Evolutionary conservation across 2,329 filamentous ascomycete genomes (phyloP).

Genomic region (Fusarium aywerte): DNA sequence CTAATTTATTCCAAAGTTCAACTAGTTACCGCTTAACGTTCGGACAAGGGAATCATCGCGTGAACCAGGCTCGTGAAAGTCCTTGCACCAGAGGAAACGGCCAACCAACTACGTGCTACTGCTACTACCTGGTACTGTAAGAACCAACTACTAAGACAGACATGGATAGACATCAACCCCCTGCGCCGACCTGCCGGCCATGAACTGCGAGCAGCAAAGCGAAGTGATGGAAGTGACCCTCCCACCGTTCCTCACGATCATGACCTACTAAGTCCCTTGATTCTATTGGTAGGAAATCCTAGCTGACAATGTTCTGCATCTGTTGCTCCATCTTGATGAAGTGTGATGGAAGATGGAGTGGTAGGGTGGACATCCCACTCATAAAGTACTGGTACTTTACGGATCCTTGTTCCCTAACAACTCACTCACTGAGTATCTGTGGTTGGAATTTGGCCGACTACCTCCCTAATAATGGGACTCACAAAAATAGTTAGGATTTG

Average conservation of each 20-base stretch:
- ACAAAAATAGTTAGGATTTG: not conserved
- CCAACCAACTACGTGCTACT: too few species aligned
- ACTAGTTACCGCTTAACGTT: not conserved
- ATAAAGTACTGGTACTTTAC: slow-evolving; percentile 27
- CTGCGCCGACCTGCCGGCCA: not conserved
- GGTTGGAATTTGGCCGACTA: not conserved
- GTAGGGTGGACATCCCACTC: slow-evolving; percentile 9
- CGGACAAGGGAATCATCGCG: not conserved
- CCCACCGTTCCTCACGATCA: slow-evolving; percentile 14
- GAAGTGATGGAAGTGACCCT: not conserved
- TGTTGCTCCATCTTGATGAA: not conserved
- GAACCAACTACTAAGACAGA: slow-evolving; percentile 21
- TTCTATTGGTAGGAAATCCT: slow-evolving; percentile 7
- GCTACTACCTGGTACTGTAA: not conserved
- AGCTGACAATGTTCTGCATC: slow-evolving; percentile 39
- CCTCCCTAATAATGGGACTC: too few species aligned
- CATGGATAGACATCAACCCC: slow-evolving; percentile 1
- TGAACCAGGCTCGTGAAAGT: slow-evolving; percentile 28
- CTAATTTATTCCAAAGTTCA: not conserved
- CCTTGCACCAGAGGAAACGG: not conserved
- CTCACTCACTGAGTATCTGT: not conserved
- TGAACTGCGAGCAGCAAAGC: not conserved
- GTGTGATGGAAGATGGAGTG: slow-evolving; percentile 6
- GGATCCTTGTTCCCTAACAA: slow-evolving; percentile 2
- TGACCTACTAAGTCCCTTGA: slow-evolving; percentile 9